Percentiles rank a stretch among this genome's conserved stretches.
Conservation (phyloP, 2,329 filamentous ascomycete genomes). For the Aspergillus tamarii region DNA sequence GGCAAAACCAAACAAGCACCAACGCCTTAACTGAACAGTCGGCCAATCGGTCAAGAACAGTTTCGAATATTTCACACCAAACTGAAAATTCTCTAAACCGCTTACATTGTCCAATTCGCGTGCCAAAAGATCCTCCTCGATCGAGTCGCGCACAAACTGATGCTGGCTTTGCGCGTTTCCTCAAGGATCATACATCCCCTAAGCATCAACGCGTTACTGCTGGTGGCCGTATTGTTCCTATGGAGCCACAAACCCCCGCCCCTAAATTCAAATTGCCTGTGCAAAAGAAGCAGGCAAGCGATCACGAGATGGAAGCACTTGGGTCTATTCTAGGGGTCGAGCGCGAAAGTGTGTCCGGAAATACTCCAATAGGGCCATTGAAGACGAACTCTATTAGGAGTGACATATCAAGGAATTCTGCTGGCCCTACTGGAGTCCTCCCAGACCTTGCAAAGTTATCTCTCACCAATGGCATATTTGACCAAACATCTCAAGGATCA, state of each 20-base stretch:
- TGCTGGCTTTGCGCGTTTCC: conserved; percentile 50
- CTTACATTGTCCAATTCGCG: conserved; percentile 30
- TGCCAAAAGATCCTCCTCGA: conserved; percentile 38
- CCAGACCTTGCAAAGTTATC: conserved; percentile 1
- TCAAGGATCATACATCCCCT: conserved; percentile 53
- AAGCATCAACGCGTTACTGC: conserved; percentile 54
- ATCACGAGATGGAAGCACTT: not conserved
- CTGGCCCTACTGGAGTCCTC: not conserved
- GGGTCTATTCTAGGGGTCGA: not conserved
- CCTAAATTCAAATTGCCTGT: conserved; percentile 40
- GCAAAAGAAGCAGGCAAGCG: conserved; percentile 16
- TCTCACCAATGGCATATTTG: conserved; percentile 1
- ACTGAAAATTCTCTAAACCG: conserved; percentile 20
- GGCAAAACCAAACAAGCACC: conserved; percentile 23
- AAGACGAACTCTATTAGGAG: not conserved
- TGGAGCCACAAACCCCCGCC: conserved; percentile 38
- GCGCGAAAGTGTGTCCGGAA: not conserved
- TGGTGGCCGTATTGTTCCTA: conserved; percentile 53
- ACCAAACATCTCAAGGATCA: conserved; percentile 8
- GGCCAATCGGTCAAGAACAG: conserved; percentile 28
- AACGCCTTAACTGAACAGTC: conserved; percentile 31
- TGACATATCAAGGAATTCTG: not conserved
- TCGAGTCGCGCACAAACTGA: conserved; percentile 38
- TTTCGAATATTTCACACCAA: conserved; percentile 26
- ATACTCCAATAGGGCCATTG: not conserved